Base-by-base conservation (phyloP, 768 basidiomycete genomes). In the Russula brevipes region DNA sequence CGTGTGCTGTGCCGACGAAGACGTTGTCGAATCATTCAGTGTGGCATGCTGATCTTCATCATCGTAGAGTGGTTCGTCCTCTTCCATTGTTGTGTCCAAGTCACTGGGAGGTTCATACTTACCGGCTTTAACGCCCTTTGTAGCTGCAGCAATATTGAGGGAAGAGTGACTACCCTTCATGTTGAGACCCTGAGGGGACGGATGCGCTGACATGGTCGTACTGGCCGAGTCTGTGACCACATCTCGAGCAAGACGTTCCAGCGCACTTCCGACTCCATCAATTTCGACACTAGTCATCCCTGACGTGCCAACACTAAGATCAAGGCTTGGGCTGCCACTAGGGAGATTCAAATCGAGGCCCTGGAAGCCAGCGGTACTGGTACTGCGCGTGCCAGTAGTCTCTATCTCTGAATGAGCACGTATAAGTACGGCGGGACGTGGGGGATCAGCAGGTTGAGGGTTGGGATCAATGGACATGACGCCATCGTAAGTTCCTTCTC, bases 191-290 rank as follows among this genome's bases (percentile, higher is more conserved):
- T 65, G 66, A 42, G 54, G 54, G 35, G 64, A 61, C 53, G 59
- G 53, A 31, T 56, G 45, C 16, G 50, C 31, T 36, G 56, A 47
- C 46, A 49, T 54, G 46, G 39, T 64, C 39, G 44, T 17, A 36
- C 45, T 46, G 11, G 63, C 60, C 11, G 60, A 66, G 54, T 50
- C 66, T 17, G 56, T 71, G 14, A 70, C 70, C 47, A 76, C 75
- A 51, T 75, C 68, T 39, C 74, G 72, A 70, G 79, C 74, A 38
- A 80, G 71, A 54, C 73, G 69, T 61, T 80, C 78, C 31, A 80
- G 70, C 16, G 78, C 78, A 60, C 76, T 77, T 61, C 63, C 65
- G 65, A 77, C 73, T 36, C 78, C 77, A 17, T 70, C 72, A 16
- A 76, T 60, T 49, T 73, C 70, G 1, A 71, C 64, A 19, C 68